Evolutionary conservation across 2,329 filamentous ascomycete species (phyloP).

Genomic region (Scedosporium aurantiacum): DNA sequence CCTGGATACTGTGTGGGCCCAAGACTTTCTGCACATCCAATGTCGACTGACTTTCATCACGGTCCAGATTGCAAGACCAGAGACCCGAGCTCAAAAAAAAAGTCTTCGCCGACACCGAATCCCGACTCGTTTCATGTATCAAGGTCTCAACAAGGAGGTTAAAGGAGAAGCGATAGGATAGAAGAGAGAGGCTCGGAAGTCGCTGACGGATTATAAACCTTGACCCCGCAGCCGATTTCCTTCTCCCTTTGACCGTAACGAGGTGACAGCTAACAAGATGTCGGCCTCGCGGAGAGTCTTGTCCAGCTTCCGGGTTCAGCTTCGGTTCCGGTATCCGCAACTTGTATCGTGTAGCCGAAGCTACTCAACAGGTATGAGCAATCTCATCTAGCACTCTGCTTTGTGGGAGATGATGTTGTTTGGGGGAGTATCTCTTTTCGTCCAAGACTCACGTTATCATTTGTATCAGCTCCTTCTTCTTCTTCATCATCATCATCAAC

Average conservation of each 20-base stretch:
- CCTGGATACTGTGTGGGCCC: background rate
- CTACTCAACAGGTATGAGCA: slow-evolving; percentile 1
- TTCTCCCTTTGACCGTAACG: background rate
- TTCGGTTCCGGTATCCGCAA: background rate
- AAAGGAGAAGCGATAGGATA: background rate
- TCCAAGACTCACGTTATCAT: background rate
- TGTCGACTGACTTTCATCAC: background rate
- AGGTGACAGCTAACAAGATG: background rate
- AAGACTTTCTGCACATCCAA: background rate
- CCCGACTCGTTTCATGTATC: background rate
- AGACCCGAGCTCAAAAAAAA: background rate
- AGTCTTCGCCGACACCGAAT: background rate
- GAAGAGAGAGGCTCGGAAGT: background rate
- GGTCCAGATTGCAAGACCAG: background rate
- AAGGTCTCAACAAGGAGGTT: background rate
- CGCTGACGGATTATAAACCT: background rate
- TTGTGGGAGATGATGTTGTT: background rate
- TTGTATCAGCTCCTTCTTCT: background rate
- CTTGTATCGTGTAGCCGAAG: background rate
- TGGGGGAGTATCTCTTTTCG: background rate
- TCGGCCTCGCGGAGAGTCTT: background rate
- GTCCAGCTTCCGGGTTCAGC: background rate
- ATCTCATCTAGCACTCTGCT: background rate
- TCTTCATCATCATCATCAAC: background rate
- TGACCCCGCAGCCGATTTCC: background rate